Evolutionary conservation across 148 eudicot genomes (phyloP).

Genomic region (Dianthus caryophyllus): DNA sequence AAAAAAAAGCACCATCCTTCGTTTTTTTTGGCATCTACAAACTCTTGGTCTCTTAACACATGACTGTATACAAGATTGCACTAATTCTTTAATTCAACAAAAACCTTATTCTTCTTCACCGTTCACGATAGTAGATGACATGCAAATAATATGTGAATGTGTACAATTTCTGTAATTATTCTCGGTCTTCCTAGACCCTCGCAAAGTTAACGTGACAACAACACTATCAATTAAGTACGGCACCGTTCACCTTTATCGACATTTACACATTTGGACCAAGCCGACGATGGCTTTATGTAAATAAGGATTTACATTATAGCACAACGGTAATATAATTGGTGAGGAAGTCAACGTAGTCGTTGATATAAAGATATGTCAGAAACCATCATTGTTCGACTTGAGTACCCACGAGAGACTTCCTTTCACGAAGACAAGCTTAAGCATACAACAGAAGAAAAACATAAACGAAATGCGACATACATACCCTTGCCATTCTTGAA

Average conservation of each 20-base stretch:
- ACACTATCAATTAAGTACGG: too few species aligned
- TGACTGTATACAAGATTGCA: neutral
- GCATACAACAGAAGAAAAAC: conserved; percentile 11
- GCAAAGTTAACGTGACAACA: neutral
- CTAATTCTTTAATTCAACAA: neutral
- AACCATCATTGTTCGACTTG: neutral
- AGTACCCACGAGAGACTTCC: neutral
- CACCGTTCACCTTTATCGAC: neutral
- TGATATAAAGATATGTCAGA: neutral
- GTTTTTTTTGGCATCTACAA: neutral
- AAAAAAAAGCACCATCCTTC: neutral
- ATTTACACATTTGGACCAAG: neutral
- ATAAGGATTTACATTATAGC: neutral
- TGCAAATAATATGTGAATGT: neutral
- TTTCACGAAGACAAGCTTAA: neutral
- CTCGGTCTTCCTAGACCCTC: neutral
- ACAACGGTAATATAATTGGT: neutral
- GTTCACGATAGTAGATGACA: neutral
- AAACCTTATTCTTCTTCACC: neutral
- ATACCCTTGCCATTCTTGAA: conserved; percentile 94
- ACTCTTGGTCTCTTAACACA: neutral
- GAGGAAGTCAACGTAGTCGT: neutral
- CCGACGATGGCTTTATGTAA: neutral
- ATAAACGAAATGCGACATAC: conserved; percentile 22
- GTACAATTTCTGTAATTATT: neutral